Conservation (phyloP, 2,329 filamentous ascomycete genomes). For the Pestalotiopsis sp. region DNA sequence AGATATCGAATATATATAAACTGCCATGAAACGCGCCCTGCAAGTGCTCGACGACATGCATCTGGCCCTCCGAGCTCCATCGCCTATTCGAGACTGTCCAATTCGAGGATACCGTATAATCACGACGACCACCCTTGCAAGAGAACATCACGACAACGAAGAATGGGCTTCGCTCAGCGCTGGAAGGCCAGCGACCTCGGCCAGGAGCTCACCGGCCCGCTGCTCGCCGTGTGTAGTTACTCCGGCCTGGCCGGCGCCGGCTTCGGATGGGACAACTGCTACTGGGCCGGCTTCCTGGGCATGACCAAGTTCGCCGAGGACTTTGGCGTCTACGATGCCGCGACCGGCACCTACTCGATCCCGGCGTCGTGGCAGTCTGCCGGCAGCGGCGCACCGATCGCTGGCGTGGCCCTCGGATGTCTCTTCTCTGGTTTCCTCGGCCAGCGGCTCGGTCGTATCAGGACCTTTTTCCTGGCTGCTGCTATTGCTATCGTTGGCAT, state of each 20-base stretch:
- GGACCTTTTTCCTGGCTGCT: constrained; percentile 9
- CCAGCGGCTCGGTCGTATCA: constrained; percentile 11
- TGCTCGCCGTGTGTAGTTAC: constrained; percentile 7
- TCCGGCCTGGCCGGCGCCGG: constrained; percentile 10
- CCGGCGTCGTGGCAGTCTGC: constrained; percentile 12
- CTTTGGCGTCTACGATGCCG: background rate
- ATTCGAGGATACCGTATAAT: background rate
- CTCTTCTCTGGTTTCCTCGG: constrained; percentile 7
- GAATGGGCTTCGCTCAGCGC: constrained; percentile 18
- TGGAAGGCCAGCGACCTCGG: constrained; percentile 13
- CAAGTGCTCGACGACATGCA: background rate
- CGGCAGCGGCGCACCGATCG: constrained; percentile 7
- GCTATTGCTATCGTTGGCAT: constrained; percentile 47
- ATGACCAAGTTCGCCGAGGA: constrained; percentile 11
- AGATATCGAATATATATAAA: background rate
- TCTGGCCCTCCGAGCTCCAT: background rate
- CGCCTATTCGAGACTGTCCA: background rate
- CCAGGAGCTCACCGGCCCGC: constrained; percentile 3
- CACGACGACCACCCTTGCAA: background rate
- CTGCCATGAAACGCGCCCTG: background rate
- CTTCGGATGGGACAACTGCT: constrained; percentile 13
- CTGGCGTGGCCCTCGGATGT: constrained; percentile 7
- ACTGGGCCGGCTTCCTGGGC: constrained; percentile 12
- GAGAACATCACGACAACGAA: background rate
- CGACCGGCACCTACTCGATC: constrained; percentile 7